Evolutionary conservation across 495 filamentous ascomycete species (phyloP).

Genomic region (Pseudevernia furfuracea): DNA sequence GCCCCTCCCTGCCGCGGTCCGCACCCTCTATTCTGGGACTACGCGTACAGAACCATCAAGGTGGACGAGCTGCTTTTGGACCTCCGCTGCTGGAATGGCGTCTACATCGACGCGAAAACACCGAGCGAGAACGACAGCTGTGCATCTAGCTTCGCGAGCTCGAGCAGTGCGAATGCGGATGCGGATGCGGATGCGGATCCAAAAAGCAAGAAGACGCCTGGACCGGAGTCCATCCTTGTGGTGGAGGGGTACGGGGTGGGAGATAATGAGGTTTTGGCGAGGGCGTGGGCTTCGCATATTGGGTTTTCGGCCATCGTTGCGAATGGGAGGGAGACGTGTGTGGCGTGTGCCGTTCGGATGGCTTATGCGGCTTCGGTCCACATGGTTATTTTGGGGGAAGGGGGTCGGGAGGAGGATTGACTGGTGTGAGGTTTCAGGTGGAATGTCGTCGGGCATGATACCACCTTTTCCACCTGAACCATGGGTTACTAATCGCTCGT

Average conservation of each 20-base stretch:
- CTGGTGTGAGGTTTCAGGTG: not conserved
- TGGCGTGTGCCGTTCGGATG: slow-evolving; percentile 62
- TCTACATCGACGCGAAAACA: not conserved
- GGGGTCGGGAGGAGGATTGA: not conserved
- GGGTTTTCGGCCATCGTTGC: slow-evolving; percentile 59
- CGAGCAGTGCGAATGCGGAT: slow-evolving; percentile 26
- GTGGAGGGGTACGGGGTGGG: slow-evolving; percentile 61
- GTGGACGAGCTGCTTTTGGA: slow-evolving; percentile 46
- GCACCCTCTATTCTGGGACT: slow-evolving; percentile 63
- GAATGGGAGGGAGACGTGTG: slow-evolving; percentile 58
- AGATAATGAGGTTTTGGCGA: slow-evolving; percentile 66
- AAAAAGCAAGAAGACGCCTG: not conserved
- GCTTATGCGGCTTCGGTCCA: slow-evolving; percentile 62
- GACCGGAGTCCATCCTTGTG: slow-evolving; percentile 45
- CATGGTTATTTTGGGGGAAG: slow-evolving; percentile 54
- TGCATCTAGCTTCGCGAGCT: not conserved
- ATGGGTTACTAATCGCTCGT: not conserved
- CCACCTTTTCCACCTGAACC: not conserved
- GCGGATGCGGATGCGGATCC: slow-evolving; percentile 40
- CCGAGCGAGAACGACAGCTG: not conserved
- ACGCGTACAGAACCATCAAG: slow-evolving; percentile 45
- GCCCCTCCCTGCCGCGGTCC: slow-evolving; percentile 65
- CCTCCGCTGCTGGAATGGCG: slow-evolving; percentile 10
- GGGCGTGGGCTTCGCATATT: slow-evolving; percentile 67
- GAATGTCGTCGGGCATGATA: not conserved